phyloP scores from a whole-genome alignment of 805 yeast genomes.

The Wickerhamiella vanderwaltii region DNA sequence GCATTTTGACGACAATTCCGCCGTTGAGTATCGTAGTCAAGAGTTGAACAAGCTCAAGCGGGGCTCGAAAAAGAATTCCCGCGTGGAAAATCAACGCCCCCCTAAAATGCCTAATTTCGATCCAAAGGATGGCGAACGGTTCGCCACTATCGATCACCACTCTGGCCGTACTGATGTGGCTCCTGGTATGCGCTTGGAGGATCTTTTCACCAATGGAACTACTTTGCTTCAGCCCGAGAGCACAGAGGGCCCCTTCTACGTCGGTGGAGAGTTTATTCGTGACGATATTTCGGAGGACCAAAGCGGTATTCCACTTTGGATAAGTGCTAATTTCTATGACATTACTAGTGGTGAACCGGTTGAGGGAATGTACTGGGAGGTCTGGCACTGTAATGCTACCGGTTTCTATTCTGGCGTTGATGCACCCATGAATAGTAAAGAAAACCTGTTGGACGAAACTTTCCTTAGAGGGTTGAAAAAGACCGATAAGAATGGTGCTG shows the following conservation, averaged over 20 bases:
- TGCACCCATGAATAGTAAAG: slow-evolving; percentile 4
- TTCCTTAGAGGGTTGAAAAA: slow-evolving; percentile 5
- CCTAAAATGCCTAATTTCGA: neutral
- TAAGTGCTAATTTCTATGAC: slow-evolving; percentile 9
- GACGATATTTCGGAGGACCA: slow-evolving; percentile 1
- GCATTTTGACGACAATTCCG: neutral
- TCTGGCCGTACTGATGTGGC: slow-evolving; percentile 5
- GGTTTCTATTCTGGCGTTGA: slow-evolving; percentile 5
- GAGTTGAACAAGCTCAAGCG: neutral
- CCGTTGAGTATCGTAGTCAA: neutral
- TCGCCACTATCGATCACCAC: neutral
- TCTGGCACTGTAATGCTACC: slow-evolving; percentile 6
- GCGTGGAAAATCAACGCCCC: neutral
- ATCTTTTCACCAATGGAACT: neutral
- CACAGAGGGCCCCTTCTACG: neutral
- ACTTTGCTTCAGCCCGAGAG: slow-evolving; percentile 5
- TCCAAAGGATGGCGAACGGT: neutral
- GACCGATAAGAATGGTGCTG: slow-evolving; percentile 8
- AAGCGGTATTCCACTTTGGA: neutral
- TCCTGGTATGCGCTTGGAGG: neutral
- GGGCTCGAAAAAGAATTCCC: neutral
- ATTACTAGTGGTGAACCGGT: slow-evolving; percentile 2
- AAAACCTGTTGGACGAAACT: slow-evolving; percentile 2
- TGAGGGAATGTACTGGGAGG: slow-evolving; percentile 1
- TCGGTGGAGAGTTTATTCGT: slow-evolving; percentile 7